These are phyloP conservation scores for Pichia inconspicua DNA, from an alignment of 1,139 yeast species.

Conservation along the genomic window DNA sequence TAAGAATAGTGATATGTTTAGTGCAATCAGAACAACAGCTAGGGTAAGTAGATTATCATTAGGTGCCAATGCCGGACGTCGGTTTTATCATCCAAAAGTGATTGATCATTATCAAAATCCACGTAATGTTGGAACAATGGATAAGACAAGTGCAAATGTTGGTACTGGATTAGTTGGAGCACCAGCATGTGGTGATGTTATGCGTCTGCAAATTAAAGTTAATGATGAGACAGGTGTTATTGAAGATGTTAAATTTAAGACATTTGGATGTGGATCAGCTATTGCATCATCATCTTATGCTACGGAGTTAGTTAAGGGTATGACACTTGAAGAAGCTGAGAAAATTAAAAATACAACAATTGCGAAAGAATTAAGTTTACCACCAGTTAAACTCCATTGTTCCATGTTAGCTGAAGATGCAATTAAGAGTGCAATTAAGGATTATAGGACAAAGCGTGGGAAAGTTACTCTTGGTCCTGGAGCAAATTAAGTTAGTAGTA, in stretches of 20 bases:
- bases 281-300: slow-evolving; percentile 93
- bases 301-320: slow-evolving; percentile 92
- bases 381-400: slow-evolving; percentile 96
- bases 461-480: slow-evolving; percentile 49
- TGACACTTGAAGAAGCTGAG: slow-evolving; percentile 89
- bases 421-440: slow-evolving; percentile 93
- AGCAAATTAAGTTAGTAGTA: slow-evolving; percentile 19
- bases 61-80: not conserved
- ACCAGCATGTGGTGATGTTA: slow-evolving; percentile 98
- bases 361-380: slow-evolving; percentile 86
- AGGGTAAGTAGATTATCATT: not conserved
- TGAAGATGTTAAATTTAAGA: slow-evolving; percentile 92
- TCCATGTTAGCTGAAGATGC: slow-evolving; percentile 99
- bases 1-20: not conserved
- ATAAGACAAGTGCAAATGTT: slow-evolving; percentile 68
- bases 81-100: slow-evolving; percentile 59
- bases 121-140: slow-evolving; percentile 89
- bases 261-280: slow-evolving; percentile 98
- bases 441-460: slow-evolving; percentile 72
- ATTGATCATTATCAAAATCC: slow-evolving; percentile 96
- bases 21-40: not conserved
- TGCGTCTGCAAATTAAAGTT: slow-evolving; percentile 93
- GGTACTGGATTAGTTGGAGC: slow-evolving; percentile 98
- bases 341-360: slow-evolving; percentile 84
- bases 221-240: slow-evolving; percentile 85